phyloP scores from a whole-genome alignment of 2,329 filamentous ascomycete genomes.

The Fusarium nurragi region DNA sequence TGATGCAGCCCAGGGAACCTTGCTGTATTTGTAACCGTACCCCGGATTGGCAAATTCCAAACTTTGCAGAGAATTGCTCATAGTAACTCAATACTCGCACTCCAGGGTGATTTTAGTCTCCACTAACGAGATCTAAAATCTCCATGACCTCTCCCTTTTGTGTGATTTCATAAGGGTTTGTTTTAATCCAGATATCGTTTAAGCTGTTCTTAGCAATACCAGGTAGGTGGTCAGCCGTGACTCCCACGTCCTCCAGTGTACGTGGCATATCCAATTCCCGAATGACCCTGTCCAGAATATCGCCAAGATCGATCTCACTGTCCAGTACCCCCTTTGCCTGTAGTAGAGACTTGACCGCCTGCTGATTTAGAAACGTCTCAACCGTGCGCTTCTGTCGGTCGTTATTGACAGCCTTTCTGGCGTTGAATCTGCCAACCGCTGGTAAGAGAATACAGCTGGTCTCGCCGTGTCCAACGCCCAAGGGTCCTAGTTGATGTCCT shows the following conservation, averaged over 20 bases:
- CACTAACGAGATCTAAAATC: not conserved
- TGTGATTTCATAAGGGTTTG: constrained; percentile 1
- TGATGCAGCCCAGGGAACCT: too few species aligned
- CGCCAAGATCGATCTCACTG: not conserved
- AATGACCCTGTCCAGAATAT: constrained; percentile 6
- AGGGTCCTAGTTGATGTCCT: constrained; percentile 13
- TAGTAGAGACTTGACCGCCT: not conserved
- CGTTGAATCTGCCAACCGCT: constrained; percentile 17
- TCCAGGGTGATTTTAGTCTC: not conserved
- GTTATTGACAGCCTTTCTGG: not conserved
- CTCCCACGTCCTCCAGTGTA: not conserved
- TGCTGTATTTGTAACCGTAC: too few species aligned
- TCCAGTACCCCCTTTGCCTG: not conserved
- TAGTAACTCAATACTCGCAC: too few species aligned
- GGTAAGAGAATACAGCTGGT: constrained; percentile 17
- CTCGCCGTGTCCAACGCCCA: constrained; percentile 12
- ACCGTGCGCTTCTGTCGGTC: not conserved
- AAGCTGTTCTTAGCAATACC: constrained; percentile 9
- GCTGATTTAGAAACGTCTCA: not conserved
- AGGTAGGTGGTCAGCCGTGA: not conserved
- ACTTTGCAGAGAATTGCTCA: too few species aligned
- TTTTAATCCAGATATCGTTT: constrained; percentile 18
- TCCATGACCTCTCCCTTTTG: constrained; percentile 8
- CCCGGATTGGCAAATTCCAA: too few species aligned
- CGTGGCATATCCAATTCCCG: constrained; percentile 4